Evolutionary conservation across 345 rosid genomes (phyloP).

Genomic region (thale cress (Arabidopsis thaliana)): TAIR10.1 NC_003075.7:14622501-14623000

Average conservation of each 20-base stretch:
- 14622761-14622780: not conserved
- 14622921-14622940: not conserved
- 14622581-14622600: conserved; percentile 10
- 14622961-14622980: not conserved
- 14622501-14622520: conserved; percentile 38
- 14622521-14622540: conserved; percentile 44
- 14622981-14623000: not conserved
- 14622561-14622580: conserved; percentile 27
- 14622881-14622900: not conserved
- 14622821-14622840: not conserved
- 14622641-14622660: conserved; percentile 1
- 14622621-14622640: not conserved
- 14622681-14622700: conserved; percentile 17
- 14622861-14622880: not conserved
- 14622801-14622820: not conserved
- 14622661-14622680: not conserved
- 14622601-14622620: not conserved
- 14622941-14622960: not conserved
- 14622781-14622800: not conserved
- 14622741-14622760: not conserved
- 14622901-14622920: not conserved
- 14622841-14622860: not conserved
- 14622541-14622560: conserved; percentile 34
- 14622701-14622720: conserved; percentile 15
- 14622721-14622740: conserved; percentile 27